phyloP scores from a whole-genome alignment of 2,329 filamentous ascomycete species.

The Beauveria medogensis region DNA sequence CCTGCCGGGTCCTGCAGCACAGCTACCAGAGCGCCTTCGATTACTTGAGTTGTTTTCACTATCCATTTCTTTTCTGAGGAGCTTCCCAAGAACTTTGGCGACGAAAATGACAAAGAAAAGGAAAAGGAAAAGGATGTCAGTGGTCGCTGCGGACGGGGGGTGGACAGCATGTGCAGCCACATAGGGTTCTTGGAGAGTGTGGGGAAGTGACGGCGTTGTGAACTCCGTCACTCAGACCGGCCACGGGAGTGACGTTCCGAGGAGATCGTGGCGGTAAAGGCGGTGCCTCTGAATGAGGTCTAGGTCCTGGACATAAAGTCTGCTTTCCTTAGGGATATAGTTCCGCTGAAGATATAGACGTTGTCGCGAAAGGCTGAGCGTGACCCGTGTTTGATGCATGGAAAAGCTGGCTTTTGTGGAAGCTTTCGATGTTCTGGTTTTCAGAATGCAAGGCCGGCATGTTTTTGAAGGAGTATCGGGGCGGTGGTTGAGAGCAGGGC shows the following conservation, averaged over 20 bases:
- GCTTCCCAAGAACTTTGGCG: constrained; percentile 23
- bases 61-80: constrained; percentile 27
- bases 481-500: neutral
- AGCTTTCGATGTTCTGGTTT: neutral
- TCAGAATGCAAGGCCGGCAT: neutral
- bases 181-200: neutral
- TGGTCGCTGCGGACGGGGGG: constrained; percentile 1
- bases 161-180: neutral
- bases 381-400: neutral
- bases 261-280: neutral
- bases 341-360: neutral
- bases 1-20: constrained; percentile 18
- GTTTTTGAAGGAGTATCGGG: neutral
- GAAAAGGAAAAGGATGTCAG: neutral
- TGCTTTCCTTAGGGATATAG: neutral
- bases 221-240: neutral
- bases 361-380: neutral
- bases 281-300: neutral
- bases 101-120: neutral
- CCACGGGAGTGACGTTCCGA: neutral
- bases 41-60: constrained; percentile 26
- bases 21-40: constrained; percentile 26
- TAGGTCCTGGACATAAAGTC: neutral
- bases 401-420: neutral
- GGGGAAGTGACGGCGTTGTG: neutral